A percentile compares a stretch with the other conserved stretches of the same genome.
Evolutionary conservation across 2,329 filamentous ascomycete species (phyloP).

Genomic region (Clonostachys byssicola): DNA sequence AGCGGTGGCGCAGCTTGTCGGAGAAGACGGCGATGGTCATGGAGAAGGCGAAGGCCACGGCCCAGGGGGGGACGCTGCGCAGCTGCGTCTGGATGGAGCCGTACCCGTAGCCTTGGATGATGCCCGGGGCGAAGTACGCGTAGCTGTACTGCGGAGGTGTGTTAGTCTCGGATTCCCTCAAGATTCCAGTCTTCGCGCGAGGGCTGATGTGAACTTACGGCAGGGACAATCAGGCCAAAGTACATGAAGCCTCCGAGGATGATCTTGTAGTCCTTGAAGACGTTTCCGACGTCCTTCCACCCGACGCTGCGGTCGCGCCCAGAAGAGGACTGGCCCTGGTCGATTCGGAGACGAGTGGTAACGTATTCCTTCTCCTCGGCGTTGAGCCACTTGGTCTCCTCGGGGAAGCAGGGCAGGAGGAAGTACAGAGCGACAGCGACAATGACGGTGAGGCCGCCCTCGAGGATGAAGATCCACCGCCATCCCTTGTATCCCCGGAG

Average conservation of each 20-base stretch:
- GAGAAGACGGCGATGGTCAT: slow-evolving; percentile 71
- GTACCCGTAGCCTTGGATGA: slow-evolving; percentile 66
- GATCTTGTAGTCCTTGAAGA: slow-evolving; percentile 72
- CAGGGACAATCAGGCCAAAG: slow-evolving; percentile 73
- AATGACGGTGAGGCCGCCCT: slow-evolving; percentile 61
- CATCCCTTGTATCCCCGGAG: slow-evolving; percentile 65
- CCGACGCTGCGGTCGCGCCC: slow-evolving; percentile 60
- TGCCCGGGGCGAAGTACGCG: slow-evolving; percentile 72
- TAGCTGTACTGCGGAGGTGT: slow-evolving; percentile 52
- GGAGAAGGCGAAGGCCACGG: slow-evolving; percentile 71
- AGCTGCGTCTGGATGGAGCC: slow-evolving; percentile 52
- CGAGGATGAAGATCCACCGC: slow-evolving; percentile 82
- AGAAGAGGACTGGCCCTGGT: slow-evolving; percentile 56
- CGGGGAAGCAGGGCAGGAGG: slow-evolving; percentile 69
- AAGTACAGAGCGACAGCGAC: slow-evolving; percentile 63
- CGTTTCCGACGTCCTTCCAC: slow-evolving; percentile 50
- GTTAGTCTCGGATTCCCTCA: too few species aligned
- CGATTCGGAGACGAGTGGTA: slow-evolving; percentile 59
- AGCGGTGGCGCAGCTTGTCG: slow-evolving; percentile 70
- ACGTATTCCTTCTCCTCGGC: slow-evolving; percentile 67
- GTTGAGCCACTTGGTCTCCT: slow-evolving; percentile 68
- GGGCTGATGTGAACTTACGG: slow-evolving; percentile 14
- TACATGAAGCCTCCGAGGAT: slow-evolving; percentile 77
- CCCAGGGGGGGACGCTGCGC: slow-evolving; percentile 55
- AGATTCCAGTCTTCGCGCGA: too few species aligned